Evolutionary conservation across 257 asterid genomes (phyloP).

Genomic region (Solanum pimpinellifolium): DNA sequence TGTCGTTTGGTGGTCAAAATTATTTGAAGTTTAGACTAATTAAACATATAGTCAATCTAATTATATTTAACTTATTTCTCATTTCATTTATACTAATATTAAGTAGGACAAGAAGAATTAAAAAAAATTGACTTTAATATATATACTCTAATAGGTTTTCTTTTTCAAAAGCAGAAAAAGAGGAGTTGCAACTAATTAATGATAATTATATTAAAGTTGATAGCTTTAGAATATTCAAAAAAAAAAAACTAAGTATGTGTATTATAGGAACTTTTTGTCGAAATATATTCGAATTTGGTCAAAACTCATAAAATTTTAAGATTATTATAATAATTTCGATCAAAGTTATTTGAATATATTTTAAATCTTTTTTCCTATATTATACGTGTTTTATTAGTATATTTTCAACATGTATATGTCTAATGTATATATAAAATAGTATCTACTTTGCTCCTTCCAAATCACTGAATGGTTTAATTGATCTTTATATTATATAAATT

Average conservation of each 20-base stretch:
- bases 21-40: neutral
- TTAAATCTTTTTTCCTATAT: neutral
- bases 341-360: too few relatives aligned
- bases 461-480: neutral
- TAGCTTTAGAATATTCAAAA: neutral
- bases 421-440: too few relatives aligned
- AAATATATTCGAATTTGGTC: too few relatives aligned
- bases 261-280: too few relatives aligned
- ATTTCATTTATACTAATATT: neutral
- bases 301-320: too few relatives aligned
- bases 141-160: neutral
- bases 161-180: neutral
- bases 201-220: neutral
- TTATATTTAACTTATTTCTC: neutral
- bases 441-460: too few relatives aligned
- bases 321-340: too few relatives aligned
- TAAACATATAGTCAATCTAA: neutral
- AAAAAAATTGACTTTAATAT: neutral
- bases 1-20: neutral
- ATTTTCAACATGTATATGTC: neutral
- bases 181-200: neutral
- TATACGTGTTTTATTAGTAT: neutral
- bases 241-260: neutral
- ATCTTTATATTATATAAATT: too few relatives aligned
- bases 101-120: neutral